Conservation (phyloP, 176 grass and related monocot species). For the Bonia amplexicaulis region DNA sequence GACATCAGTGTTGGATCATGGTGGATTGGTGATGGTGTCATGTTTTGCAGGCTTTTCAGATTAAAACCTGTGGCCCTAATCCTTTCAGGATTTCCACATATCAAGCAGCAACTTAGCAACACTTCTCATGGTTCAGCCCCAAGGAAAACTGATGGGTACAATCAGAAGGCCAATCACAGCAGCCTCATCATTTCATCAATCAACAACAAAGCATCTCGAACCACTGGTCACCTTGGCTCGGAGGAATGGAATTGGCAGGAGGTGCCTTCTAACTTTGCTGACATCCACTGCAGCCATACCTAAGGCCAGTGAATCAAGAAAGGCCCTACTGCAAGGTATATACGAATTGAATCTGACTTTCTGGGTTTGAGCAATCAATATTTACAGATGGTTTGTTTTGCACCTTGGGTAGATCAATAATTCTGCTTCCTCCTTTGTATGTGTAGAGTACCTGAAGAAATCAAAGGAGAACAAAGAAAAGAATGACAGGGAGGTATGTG, state of each 20-base stretch:
- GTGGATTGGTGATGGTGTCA: neutral
- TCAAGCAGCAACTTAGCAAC: neutral
- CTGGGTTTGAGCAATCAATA: neutral
- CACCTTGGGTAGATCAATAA: neutral
- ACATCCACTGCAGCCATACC: slow-evolving; percentile 51
- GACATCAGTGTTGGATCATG: neutral
- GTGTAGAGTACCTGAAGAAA: slow-evolving; percentile 64
- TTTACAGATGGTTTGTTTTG: neutral
- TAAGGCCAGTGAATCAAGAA: slow-evolving; percentile 52
- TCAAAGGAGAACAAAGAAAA: slow-evolving; percentile 88
- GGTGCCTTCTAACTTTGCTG: slow-evolving; percentile 54
- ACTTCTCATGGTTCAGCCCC: neutral
- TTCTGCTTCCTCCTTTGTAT: neutral
- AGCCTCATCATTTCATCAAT: slow-evolving; percentile 30
- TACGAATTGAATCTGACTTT: neutral
- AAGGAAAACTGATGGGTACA: slow-evolving; percentile 19
- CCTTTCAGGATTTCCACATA: slow-evolving; percentile 14
- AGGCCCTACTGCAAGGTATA: slow-evolving; percentile 72
- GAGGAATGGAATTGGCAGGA: slow-evolving; percentile 56
- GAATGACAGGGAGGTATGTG: slow-evolving; percentile 74
- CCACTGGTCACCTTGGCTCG: slow-evolving; percentile 6
- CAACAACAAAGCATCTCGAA: slow-evolving; percentile 26
- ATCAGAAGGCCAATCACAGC: slow-evolving; percentile 23
- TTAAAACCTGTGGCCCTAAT: slow-evolving; percentile 24
- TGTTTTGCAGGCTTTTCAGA: neutral